Base-by-base conservation (phyloP, 352 stramenopile genomes). In the Globisporangium spinosum region DNA sequence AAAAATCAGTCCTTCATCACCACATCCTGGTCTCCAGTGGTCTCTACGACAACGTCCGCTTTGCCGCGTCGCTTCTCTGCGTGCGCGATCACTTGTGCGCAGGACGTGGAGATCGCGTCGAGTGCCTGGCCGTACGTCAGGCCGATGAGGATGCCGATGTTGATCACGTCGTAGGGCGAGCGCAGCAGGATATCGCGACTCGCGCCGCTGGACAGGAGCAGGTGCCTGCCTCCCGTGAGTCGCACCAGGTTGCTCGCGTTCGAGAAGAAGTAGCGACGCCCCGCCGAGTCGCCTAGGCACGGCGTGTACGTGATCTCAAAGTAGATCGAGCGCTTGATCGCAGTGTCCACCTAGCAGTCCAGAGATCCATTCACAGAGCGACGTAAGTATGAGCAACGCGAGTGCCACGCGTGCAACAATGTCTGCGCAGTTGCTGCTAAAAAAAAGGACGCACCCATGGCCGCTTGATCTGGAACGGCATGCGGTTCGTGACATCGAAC, bases 301-400 rank as follows among this genome's bases (percentile, higher is more conserved):
- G 85, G 80, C 32, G 82, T 80, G 69, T 95, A 95, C 34, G 76
- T 91, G 70, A 95, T 79, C 61, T 95, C 88, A 67, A 95, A 93
- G 71, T 80, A 85, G 64, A 95, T 77, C 25, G 54, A 73, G 57
- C 86, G 86, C 64, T 89, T 87, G 51, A 92, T 86, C 57, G 86
- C 88, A 6, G 81, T 76, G 58, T 86, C 74, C 69, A 95, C 69
- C 83, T 91, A 49, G 38, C 55, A 47, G n/a, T 67, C 35, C 43
- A 70, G 8, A 12, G 62, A 61, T 1, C 32, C 25, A 38, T 35
- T 22, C 53, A 38, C 23, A 58, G 6, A 35, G 51, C 15, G 3
- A 32, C 29, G 23, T 34, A n/a, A 35, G 23, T 25, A 58, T 23
- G 22, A 7, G 23, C 3, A 15, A 58, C 12, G 25, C 12, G 53